Conservation (phyloP, 345 rosid genomes). For the Gossypium longicalyx region DNA sequence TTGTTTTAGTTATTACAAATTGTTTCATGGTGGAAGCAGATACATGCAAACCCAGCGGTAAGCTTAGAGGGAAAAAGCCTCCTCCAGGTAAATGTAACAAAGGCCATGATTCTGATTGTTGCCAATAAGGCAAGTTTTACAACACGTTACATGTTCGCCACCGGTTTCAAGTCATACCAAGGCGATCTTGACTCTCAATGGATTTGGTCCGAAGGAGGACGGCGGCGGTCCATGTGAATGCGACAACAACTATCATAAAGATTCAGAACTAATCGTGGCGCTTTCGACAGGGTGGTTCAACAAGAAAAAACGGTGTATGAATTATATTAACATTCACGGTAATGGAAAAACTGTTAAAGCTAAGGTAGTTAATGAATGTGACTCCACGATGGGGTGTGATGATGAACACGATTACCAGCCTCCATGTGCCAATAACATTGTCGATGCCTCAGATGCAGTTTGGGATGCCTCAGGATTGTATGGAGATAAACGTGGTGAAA, state of each 20-base stretch:
- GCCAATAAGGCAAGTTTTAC: background rate
- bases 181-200: background rate
- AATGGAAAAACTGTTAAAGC: background rate
- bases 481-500: background rate
- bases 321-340: background rate
- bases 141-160: background rate
- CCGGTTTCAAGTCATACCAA: constrained; percentile 2
- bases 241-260: background rate
- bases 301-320: background rate
- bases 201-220: background rate
- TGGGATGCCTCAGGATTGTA: background rate
- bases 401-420: background rate
- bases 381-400: constrained; percentile 1
- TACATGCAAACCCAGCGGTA: constrained; percentile 2
- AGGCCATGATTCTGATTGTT: constrained; percentile 5
- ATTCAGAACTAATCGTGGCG: background rate
- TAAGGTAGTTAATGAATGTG: background rate
- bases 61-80: constrained; percentile 1
- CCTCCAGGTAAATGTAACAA: background rate
- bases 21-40: constrained; percentile 1
- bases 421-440: background rate
- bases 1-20: constrained; percentile 1
- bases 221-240: background rate
- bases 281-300: background rate
- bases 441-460: constrained; percentile 1